Base-by-base conservation (phyloP, 345 rosid species). In the Syzygium aromaticum region DNA sequence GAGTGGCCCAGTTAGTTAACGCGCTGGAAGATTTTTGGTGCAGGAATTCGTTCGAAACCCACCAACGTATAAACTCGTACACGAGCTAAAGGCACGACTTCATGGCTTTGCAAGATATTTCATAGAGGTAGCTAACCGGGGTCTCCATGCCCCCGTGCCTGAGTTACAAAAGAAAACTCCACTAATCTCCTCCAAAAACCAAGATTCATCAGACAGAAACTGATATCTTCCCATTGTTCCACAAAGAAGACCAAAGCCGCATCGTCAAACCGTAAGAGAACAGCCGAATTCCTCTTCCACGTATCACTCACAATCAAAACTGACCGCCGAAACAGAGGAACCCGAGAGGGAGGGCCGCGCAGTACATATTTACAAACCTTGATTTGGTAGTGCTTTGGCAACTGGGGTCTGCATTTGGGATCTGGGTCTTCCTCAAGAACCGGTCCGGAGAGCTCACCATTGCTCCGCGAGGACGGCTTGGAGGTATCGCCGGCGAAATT, bases 311-410 rank as follows among this genome's bases (percentile, higher is more conserved):
- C 25, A 19, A 73, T 73, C 82, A 73, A 51, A n/a, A 54, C 64
- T 33, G 54, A n/a, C 38, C 22, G 57, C 43, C 54, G 51, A 21
- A 87, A 51, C 43, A 56, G 77, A 51, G 17, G 54, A 27, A 56
- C 21, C 33, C 84, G 28, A 28, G 85, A 86, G 49, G 49, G 82
- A 86, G 49, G 49, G 49, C 82, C 5, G 38, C 82, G 25, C 25
- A 11, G 21, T 21, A 30, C 38, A 67, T 5, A 19, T 17, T 21
- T 5, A 40, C 49, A 86, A 54, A 95, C 98, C 98, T 95, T 96
- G 85, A 98, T 91, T 56, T 94, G 96, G 88, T 92, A 95, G 89
- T 92, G 96, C 59, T 93, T 98, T 85, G 92, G 93, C 92, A 94
- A 95, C 57, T 94, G 92, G 88, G 98, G 89, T 59, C 93, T 90